Evolutionary conservation across 2,329 filamentous ascomycete species (phyloP).

Genomic region (Akanthomyces muscarius): DNA sequence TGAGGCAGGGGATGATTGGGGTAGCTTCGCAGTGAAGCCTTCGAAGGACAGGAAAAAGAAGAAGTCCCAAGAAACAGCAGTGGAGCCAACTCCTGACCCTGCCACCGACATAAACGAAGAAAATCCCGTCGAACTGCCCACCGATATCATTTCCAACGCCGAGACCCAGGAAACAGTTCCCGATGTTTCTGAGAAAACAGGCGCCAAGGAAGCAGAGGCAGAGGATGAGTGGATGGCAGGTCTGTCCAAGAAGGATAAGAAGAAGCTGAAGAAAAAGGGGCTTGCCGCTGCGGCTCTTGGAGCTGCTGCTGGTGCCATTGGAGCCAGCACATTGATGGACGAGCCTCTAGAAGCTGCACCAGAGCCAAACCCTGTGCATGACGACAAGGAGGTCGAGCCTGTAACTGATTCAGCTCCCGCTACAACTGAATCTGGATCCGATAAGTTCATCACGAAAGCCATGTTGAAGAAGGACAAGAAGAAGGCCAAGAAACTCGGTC

Average conservation of each 20-base stretch:
- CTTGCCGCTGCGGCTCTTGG: slow-evolving; percentile 3
- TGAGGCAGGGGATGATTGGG: neutral
- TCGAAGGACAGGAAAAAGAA: slow-evolving; percentile 31
- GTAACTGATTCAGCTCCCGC: neutral
- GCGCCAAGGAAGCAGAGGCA: neutral
- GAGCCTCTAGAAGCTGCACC: neutral
- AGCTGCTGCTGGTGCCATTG: neutral
- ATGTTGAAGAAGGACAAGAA: slow-evolving; percentile 35
- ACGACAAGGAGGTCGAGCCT: neutral
- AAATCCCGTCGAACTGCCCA: neutral
- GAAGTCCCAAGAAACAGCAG: slow-evolving; percentile 20
- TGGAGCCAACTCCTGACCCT: neutral
- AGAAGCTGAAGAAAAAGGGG: slow-evolving; percentile 23
- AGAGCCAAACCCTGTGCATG: neutral
- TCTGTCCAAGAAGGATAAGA: slow-evolving; percentile 29
- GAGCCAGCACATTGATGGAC: neutral
- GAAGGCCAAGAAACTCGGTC: slow-evolving; percentile 32
- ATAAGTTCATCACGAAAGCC: slow-evolving; percentile 20
- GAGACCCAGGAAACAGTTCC: neutral
- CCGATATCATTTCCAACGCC: neutral
- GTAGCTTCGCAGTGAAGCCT: neutral
- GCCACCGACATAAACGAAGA: neutral
- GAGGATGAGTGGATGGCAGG: slow-evolving; percentile 8
- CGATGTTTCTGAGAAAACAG: neutral
- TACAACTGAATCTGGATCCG: neutral